Evolutionary conservation across 257 asterid species (phyloP).

Genomic region (Anisodus tanguticus): DNA sequence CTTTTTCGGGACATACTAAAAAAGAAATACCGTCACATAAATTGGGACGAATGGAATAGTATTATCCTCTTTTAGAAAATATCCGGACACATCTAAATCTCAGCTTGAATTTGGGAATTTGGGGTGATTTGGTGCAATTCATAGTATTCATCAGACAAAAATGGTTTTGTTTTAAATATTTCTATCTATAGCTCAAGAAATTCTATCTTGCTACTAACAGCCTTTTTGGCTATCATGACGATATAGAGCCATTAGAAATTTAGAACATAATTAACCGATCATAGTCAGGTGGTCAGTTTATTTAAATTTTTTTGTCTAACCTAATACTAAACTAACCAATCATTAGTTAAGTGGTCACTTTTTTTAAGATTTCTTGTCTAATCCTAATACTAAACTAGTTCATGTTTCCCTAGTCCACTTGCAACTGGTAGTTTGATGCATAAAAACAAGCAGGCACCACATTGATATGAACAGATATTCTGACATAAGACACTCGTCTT

Average conservation of each 20-base stretch:
- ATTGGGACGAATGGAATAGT: not conserved
- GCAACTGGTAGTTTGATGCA: constrained; percentile 19
- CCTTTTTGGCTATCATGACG: constrained; percentile 11
- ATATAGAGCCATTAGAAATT: not conserved
- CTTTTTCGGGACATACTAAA: not conserved
- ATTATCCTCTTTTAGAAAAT: not conserved
- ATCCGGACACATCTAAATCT: not conserved
- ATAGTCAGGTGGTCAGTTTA: not conserved
- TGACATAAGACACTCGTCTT: not conserved
- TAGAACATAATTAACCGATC: not conserved
- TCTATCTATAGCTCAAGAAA: not conserved
- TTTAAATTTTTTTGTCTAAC: not conserved
- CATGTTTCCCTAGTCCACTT: not conserved
- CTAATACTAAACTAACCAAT: not conserved
- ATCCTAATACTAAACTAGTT: constrained; percentile 6
- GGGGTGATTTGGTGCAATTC: not conserved
- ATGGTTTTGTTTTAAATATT: not conserved
- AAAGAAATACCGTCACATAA: not conserved
- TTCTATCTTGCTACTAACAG: not conserved
- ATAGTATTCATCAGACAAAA: not conserved
- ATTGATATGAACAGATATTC: constrained; percentile 1
- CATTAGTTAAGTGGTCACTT: not conserved
- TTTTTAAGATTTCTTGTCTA: not conserved
- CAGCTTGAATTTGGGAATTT: not conserved
- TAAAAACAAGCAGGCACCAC: not conserved